Conservation (phyloP, 2,329 filamentous ascomycete genomes). For the Microdochium bolleyi region DNA sequence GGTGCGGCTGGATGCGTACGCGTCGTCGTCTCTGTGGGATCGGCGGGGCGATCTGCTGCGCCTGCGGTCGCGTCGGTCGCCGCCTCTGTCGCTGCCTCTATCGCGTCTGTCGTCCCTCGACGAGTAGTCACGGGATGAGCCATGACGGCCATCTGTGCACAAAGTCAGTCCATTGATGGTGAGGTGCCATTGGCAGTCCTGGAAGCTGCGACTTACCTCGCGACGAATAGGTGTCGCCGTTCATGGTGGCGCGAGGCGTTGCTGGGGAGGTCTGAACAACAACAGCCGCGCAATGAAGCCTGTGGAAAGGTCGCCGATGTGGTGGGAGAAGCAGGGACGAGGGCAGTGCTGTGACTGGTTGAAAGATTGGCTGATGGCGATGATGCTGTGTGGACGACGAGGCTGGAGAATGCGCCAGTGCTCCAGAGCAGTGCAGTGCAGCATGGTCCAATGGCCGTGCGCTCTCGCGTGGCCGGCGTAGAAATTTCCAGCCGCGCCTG, state of each 20-base stretch:
- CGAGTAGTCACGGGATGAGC: conserved; percentile 44
- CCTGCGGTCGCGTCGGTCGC: conserved; percentile 49
- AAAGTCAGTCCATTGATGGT: conserved; percentile 14
- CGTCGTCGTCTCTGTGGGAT: conserved; percentile 57
- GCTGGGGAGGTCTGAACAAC: neutral
- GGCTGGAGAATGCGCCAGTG: neutral
- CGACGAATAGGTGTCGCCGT: conserved; percentile 76
- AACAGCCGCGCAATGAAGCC: conserved; percentile 1
- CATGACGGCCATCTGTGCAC: conserved; percentile 39
- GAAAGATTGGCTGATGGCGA: neutral
- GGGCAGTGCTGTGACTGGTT: neutral
- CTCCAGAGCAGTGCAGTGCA: neutral
- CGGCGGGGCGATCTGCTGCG: conserved; percentile 77
- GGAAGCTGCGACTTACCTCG: conserved; percentile 49
- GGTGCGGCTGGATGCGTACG: conserved; percentile 87
- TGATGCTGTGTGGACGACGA: neutral
- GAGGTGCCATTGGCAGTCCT: conserved; percentile 2
- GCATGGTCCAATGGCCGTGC: neutral
- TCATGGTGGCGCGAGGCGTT: conserved; percentile 47
- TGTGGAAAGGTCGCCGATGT: neutral
- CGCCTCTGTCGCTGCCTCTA: conserved; percentile 23
- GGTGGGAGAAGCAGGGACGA: neutral
- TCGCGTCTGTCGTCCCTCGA: conserved; percentile 34
- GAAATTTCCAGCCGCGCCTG: neutral
- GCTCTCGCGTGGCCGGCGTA: neutral